Conservation (phyloP, 495 filamentous ascomycete species). For the Hapsidospora chrysogenum region DNA sequence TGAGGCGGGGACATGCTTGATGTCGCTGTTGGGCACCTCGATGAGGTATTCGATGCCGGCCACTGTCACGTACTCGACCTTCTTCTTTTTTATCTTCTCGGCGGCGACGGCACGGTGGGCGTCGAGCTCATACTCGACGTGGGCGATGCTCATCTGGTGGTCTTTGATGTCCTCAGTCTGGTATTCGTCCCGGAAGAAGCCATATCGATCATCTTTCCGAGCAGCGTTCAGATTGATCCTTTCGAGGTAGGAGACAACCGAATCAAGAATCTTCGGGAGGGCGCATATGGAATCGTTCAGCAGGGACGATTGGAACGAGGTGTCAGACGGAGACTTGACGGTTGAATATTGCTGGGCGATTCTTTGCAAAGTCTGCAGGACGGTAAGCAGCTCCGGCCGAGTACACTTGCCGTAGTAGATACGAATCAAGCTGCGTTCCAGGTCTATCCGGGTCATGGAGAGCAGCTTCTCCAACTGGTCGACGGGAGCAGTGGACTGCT, state of each 20-base stretch:
- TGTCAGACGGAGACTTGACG: slow-evolving; percentile 45
- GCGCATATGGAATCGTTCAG: slow-evolving; percentile 58
- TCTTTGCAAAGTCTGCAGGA: slow-evolving; percentile 69
- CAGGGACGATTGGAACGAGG: slow-evolving; percentile 55
- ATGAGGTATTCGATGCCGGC: slow-evolving; percentile 88
- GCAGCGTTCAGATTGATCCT: slow-evolving; percentile 78
- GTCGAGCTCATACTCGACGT: slow-evolving; percentile 73
- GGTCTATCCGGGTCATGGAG: slow-evolving; percentile 54
- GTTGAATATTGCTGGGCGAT: slow-evolving; percentile 58
- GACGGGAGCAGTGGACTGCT: slow-evolving; percentile 42
- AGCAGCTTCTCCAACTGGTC: slow-evolving; percentile 61
- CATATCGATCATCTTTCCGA: slow-evolving; percentile 74
- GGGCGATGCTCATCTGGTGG: slow-evolving; percentile 81
- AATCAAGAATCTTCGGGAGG: slow-evolving; percentile 58
- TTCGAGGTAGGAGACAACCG: slow-evolving; percentile 57
- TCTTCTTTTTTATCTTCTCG: slow-evolving; percentile 48
- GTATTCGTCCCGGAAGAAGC: slow-evolving; percentile 75
- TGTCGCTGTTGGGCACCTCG: slow-evolving; percentile 64
- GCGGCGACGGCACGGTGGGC: slow-evolving; percentile 57
- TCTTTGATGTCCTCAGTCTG: slow-evolving; percentile 75
- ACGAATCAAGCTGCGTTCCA: slow-evolving; percentile 82
- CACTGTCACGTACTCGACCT: slow-evolving; percentile 60
- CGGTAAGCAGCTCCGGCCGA: slow-evolving; percentile 70
- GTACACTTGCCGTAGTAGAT: slow-evolving; percentile 97
- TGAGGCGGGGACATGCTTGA: slow-evolving; percentile 77